A percentile compares a stretch with the other conserved stretches of the same genome.
These are phyloP conservation scores for Halophytophthora batemanensis DNA, from an alignment of 352 stramenopile genomes.

Conservation along the genomic window DNA sequence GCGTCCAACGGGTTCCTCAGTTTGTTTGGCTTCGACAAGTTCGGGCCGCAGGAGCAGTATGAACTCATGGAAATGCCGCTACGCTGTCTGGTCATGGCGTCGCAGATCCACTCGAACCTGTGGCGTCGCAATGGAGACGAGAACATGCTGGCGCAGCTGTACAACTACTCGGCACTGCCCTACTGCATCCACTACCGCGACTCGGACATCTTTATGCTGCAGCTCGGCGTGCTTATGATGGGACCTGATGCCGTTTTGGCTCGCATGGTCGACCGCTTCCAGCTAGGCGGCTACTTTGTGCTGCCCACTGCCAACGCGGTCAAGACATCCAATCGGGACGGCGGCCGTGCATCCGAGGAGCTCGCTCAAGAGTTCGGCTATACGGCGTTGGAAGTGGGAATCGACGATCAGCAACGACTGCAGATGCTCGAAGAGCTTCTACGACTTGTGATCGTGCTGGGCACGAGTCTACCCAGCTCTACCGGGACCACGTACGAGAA, in stretches of 20 bases:
- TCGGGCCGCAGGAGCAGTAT: constrained; percentile 39
- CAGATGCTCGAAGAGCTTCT: constrained; percentile 85
- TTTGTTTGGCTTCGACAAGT: constrained; percentile 54
- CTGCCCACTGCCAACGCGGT: constrained; percentile 13
- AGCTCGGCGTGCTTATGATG: constrained; percentile 65
- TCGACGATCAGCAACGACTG: constrained; percentile 67
- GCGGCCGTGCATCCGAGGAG: constrained; percentile 4
- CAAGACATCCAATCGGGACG: constrained; percentile 6
- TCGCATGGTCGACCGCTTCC: constrained; percentile 76
- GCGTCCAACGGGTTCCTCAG: too few species aligned
- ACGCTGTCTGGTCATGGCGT: constrained; percentile 81
- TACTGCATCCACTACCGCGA: constrained; percentile 88
- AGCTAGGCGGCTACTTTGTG: constrained; percentile 69
- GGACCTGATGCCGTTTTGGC: constrained; percentile 60
- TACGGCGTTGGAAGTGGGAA: constrained; percentile 44
- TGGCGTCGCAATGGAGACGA: constrained; percentile 87
- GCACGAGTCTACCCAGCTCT: constrained; percentile 66
- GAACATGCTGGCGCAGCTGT: constrained; percentile 87
- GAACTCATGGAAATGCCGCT: constrained; percentile 80
- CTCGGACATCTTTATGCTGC: constrained; percentile 75
- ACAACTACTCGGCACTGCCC: constrained; percentile 87
- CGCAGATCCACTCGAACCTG: constrained; percentile 85
- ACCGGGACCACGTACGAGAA: constrained; percentile 63
- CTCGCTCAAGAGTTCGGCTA: constrained; percentile 42
- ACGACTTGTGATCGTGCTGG: constrained; percentile 71